Base-by-base conservation (phyloP, 78 protist genomes). In the Dictyostelium capitatum region DNA sequence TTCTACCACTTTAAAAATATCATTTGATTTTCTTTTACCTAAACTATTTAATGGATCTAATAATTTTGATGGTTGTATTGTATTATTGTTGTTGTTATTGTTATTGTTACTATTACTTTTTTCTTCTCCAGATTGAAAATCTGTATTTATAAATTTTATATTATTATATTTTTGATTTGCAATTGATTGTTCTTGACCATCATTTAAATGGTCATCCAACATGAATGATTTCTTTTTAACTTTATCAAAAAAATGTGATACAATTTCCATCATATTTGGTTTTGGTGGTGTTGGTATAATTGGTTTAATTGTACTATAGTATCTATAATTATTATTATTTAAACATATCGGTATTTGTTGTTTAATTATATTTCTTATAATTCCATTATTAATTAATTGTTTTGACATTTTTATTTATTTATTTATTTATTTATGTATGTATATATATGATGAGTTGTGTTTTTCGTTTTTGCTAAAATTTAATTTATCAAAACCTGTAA, bases 211-310 rank as follows among this genome's bases (percentile, higher is more conserved):
- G 0, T 78, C 50, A 19, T 87, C 93, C 3, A 87, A 50, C 9
- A 87, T 47, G 64, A 72, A 87, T 51, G 93, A 87, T 48, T 77
- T 77, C 46, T 77, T 87, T 74, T 87, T 87, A 23, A 87, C 53
- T 25, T 87, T 87, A 25, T 87, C 93, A 25, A 77, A 80, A 32
- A 87, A 77, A 67, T 67, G 41, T 28, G 75, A 15, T 6, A 67
- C 47, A 1, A 32, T 67, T 41, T 32, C 75, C 4, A 67, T 67
- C 47, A 67, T 32, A 67, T 67, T 67, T 67, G 75, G 75, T 67
- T 67, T 67, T 1, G 41, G 19, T 67, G 75, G 23, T 32, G 28
- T 32, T 67, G 48, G 75, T 64, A 19, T 25, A 10, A 30, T 30
- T 64, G 73, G 46, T 64, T 32, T 51, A 4, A 12, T 14, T 51